These are phyloP conservation scores for Trichoderma aggressivum DNA, from an alignment of 2,329 filamentous ascomycete genomes.

Conservation along the genomic window DNA sequence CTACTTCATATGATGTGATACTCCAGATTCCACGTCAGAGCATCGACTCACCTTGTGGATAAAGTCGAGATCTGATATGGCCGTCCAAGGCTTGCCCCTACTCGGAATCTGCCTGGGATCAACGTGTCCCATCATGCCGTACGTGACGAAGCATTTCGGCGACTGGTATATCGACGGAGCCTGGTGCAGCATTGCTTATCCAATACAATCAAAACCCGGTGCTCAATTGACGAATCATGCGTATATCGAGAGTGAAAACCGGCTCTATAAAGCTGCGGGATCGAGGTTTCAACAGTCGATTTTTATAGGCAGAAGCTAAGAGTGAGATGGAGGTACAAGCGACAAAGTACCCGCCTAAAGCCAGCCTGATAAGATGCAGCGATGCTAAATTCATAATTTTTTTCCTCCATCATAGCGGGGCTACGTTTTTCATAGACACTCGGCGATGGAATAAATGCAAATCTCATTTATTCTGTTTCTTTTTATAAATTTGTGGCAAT, in stretches of 20 bases:
- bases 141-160: constrained; percentile 71
- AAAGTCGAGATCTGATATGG: constrained; percentile 62
- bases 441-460: background rate
- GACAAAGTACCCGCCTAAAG: background rate
- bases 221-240: background rate
- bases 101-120: constrained; percentile 66
- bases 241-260: background rate
- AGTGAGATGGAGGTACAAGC: background rate
- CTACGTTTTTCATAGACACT: background rate
- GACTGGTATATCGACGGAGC: constrained; percentile 48
- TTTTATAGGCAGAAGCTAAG: constrained; percentile 2
- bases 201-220: background rate
- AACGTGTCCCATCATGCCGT: constrained; percentile 65
- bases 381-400: background rate
- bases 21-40: background rate
- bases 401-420: constrained; percentile 2
- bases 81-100: constrained; percentile 73
- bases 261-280: background rate
- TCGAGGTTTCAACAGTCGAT: background rate
- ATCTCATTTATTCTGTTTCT: background rate
- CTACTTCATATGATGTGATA: background rate
- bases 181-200: constrained; percentile 43
- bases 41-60: constrained; percentile 57
- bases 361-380: background rate
- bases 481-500: background rate